Evolutionary conservation across 208 protist genomes (phyloP), one percentile per base, ranked within the genome.

Genomic region (Novymonas esmeraldas): DNA sequence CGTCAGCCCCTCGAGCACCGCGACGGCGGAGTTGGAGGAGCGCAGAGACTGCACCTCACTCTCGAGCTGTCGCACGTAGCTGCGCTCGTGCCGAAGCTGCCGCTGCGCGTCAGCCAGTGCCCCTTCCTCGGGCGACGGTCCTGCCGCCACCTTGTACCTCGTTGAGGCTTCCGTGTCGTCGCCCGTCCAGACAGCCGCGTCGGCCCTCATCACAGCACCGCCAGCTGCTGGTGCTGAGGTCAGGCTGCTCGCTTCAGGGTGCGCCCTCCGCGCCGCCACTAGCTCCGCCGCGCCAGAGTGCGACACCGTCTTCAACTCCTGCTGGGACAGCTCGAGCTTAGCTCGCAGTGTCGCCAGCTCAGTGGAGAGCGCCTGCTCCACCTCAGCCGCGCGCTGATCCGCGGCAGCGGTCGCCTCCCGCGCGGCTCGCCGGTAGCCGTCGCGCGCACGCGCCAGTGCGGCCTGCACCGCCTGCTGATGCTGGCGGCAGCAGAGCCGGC

Each of bases 31-130:
- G 36, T 22, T 65, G 14, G 66, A 58, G 6, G 18, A 34, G 4
- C 55, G 62, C 50, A 80, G 51, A 1, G 33, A 54, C 31, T 50
- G 36, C 2, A 76, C 22, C 16, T 76, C 70, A 2, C 38, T 48
- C 18, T 42, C n/a, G 20, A 76, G 33, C 14, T 64, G 62, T 2
- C 22, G 26, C 7, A 64, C 39, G 18, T 54, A 64, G 33, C 45
- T 51, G 26, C 59, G 59, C 44, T 64, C 44, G 44, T 64, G 38
- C 13, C n/a, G 39, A 9, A 61, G 55, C 29, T 61, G 55, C 24
- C 55, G 55, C 26, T 61, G 55, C 29, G 26, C 22, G 34, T 61
- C 55, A 33, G n/a, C 24, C 9, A 61, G 38, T 6, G 39, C 22
- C 24, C 42, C 52, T 44, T 58, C 52, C 3, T 28, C 24, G 5